phyloP scores from a whole-genome alignment of 2,329 filamentous ascomycete species.

The Colletotrichum sublineola region DNA sequence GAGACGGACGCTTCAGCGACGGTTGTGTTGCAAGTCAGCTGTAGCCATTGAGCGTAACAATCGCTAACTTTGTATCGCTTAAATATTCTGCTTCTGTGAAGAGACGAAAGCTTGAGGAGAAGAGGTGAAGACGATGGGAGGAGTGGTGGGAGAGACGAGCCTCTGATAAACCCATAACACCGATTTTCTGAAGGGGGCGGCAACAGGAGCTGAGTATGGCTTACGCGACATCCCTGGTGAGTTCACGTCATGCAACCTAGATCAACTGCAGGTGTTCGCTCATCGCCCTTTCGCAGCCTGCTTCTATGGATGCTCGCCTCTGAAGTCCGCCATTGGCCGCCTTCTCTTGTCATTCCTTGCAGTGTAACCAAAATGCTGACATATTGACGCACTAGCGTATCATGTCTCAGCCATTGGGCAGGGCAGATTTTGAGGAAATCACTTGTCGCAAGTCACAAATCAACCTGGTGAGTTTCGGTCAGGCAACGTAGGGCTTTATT shows the following conservation, averaged over 20 bases:
- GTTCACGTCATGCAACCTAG: slow-evolving; percentile 4
- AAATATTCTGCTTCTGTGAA: not conserved
- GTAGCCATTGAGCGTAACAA: not conserved
- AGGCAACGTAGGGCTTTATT: not conserved
- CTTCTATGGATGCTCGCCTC: not conserved
- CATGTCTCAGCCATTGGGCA: not conserved
- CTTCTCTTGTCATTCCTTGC: not conserved
- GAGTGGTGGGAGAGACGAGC: not conserved
- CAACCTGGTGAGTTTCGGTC: not conserved
- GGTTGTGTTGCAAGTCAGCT: not conserved
- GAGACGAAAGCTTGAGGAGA: not conserved
- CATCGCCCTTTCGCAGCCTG: slow-evolving; percentile 9
- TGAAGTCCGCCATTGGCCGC: not conserved
- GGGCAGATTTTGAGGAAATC: not conserved
- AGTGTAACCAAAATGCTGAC: not conserved
- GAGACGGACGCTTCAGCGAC: not conserved
- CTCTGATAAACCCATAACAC: not conserved
- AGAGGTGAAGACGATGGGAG: not conserved
- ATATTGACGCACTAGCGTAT: not conserved
- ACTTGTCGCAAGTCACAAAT: not conserved
- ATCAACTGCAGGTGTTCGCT: not conserved
- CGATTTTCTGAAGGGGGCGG: not conserved
- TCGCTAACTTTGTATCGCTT: not conserved
- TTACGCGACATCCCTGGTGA: slow-evolving; percentile 4
- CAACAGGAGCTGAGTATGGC: not conserved